Evolutionary conservation across 2,329 filamentous ascomycete genomes (phyloP), one percentile per base, ranked within the genome.

Genomic region (Biscogniauxia marginata): DNA sequence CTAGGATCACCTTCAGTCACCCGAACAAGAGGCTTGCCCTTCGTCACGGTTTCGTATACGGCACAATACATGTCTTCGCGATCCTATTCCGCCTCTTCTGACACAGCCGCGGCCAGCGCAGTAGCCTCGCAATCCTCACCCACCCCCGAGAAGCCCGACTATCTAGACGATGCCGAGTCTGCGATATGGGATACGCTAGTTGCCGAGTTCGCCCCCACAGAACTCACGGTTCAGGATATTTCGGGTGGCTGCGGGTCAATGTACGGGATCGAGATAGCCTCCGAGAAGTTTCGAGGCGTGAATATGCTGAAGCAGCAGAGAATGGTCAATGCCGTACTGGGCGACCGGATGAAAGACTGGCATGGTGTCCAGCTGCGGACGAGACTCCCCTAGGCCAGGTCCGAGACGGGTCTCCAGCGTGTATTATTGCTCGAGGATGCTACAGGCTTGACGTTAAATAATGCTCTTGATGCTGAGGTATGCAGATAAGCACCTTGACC

Each of bases 231-330:
- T 8, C 87, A 88, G 71, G 90, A 96, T 74, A 84, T 95, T 51
- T 91, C 87, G 21, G 90, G 91, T 56, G 90, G 90, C 24, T 96
- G 90, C 74, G 90, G 90, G 8, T 90, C 86, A 68, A 95, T 95
- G 91, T 95, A 95, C 75, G 88, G 86, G 54, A 88, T 96, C 63
- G 87, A 93, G 66, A 86, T 95, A 62, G 82, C 85, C 49, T 90
- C 88, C 7, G 79, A 85, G 48, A 81, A 79, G 66, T 96, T 96
- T 74, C 79, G 80, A 53, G 91, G 90, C 48, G 72, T 85, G 65
- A 81, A 79, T 50, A 85, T 93, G 71, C 82, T 96, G 58, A 90
- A 90, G 79, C 90, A 95, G 77, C 90, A 95, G 74, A 81, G 89
- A 58, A 79, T 93, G 75, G 90, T 96, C 50, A 93, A 93, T 69